phyloP scores from a whole-genome alignment of 2,329 filamentous ascomycete species.

The Xylaria sp. region DNA sequence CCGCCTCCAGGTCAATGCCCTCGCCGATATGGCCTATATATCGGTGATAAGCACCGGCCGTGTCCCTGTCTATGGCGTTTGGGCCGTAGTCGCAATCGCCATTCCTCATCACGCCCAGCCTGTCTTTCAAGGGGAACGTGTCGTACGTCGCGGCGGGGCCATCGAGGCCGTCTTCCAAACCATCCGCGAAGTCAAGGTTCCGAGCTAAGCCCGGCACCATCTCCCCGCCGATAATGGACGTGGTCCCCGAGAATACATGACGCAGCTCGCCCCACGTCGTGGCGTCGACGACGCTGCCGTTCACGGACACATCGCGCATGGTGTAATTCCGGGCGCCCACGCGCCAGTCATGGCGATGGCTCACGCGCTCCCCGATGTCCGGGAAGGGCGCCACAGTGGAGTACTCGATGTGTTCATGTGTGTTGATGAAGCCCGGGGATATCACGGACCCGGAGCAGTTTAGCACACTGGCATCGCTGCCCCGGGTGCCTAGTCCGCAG shows the following conservation, averaged over 20 bases:
- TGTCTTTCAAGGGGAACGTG: slow-evolving; percentile 46
- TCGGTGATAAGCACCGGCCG: slow-evolving; percentile 34
- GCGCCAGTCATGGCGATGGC: slow-evolving; percentile 49
- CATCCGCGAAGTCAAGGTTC: slow-evolving; percentile 46
- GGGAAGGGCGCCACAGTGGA: slow-evolving; percentile 43
- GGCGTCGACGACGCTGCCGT: slow-evolving; percentile 41
- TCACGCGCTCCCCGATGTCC: slow-evolving; percentile 40
- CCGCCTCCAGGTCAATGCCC: slow-evolving; percentile 44
- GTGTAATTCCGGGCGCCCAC: slow-evolving; percentile 41
- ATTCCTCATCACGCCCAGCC: slow-evolving; percentile 38
- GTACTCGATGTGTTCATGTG: slow-evolving; percentile 47
- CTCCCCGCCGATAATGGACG: slow-evolving; percentile 44
- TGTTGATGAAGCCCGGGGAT: slow-evolving; percentile 48
- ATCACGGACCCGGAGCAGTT: slow-evolving; percentile 45
- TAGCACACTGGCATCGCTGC: slow-evolving; percentile 37
- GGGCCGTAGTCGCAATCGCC: slow-evolving; percentile 47
- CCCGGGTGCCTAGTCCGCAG: slow-evolving; percentile 21
- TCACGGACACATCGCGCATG: slow-evolving; percentile 37
- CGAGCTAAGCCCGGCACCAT: slow-evolving; percentile 46
- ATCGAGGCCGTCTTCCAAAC: slow-evolving; percentile 40
- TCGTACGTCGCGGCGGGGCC: slow-evolving; percentile 39
- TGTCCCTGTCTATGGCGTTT: slow-evolving; percentile 33
- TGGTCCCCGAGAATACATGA: slow-evolving; percentile 48
- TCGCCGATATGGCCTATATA: slow-evolving; percentile 47
- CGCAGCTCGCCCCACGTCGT: slow-evolving; percentile 47